Conservation (phyloP, 1,284 basidiomycete genomes). For the Butyriboletus regius region DNA sequence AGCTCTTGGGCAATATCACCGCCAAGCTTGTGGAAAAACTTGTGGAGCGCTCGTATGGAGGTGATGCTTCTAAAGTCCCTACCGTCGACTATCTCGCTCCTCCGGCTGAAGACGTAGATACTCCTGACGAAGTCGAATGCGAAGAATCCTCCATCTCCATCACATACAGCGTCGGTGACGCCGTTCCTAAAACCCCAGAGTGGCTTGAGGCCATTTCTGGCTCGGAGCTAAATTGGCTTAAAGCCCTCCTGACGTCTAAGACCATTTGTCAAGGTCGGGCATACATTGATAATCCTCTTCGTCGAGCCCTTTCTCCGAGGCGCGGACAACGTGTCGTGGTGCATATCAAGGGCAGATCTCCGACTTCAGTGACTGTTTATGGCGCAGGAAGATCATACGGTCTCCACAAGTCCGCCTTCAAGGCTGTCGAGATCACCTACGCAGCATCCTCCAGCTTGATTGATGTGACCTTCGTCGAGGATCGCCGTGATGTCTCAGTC, state of each 20-base stretch:
- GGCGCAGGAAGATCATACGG: constrained; percentile 80
- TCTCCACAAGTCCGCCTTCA: constrained; percentile 67
- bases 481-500: constrained; percentile 68
- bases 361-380: constrained; percentile 56
- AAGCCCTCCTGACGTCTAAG: constrained; percentile 74
- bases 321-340: constrained; percentile 70
- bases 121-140: constrained; percentile 46
- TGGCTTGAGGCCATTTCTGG: constrained; percentile 89
- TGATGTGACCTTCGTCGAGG: constrained; percentile 76
- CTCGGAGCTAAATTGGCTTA: constrained; percentile 73
- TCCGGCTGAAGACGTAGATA: constrained; percentile 36
- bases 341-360: constrained; percentile 39
- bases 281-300: constrained; percentile 85
- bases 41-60: constrained; percentile 73
- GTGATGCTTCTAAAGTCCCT: constrained; percentile 75
- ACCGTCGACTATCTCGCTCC: constrained; percentile 79
- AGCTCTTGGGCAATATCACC: constrained; percentile 85
- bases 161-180: constrained; percentile 52
- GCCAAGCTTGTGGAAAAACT: constrained; percentile 70
- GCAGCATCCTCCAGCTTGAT: constrained; percentile 53
- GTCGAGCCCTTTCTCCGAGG: constrained; percentile 80
- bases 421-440: constrained; percentile 74
- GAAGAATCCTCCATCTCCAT: constrained; percentile 42
- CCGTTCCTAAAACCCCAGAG: constrained; percentile 53
- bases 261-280: constrained; percentile 79